Evolutionary conservation across 768 basidiomycete species (phyloP).

Genomic region (Kwoniella botswanensis): DNA sequence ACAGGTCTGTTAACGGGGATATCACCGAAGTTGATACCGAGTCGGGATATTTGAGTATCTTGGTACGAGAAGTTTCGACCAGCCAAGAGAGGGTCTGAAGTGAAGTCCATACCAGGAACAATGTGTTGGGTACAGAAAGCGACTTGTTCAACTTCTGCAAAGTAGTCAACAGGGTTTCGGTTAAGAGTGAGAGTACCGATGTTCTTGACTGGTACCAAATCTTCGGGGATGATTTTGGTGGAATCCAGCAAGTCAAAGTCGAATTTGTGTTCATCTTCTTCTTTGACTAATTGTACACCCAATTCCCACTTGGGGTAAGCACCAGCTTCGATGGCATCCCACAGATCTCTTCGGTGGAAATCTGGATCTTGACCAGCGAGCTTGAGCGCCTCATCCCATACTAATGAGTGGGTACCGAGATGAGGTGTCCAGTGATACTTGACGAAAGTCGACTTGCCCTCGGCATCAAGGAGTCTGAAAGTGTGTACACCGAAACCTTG

Average conservation of each 20-base stretch:
- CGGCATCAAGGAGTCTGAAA: slow-evolving; percentile 71
- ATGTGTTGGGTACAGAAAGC: slow-evolving; percentile 76
- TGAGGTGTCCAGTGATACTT: slow-evolving; percentile 88
- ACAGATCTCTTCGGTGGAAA: slow-evolving; percentile 84
- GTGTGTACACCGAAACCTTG: slow-evolving; percentile 81
- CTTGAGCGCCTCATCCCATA: slow-evolving; percentile 91
- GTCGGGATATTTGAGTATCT: slow-evolving; percentile 68
- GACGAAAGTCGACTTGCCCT: slow-evolving; percentile 76
- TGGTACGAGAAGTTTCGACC: slow-evolving; percentile 85
- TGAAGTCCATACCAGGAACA: slow-evolving; percentile 64
- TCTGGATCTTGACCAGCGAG: slow-evolving; percentile 79
- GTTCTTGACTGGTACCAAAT: slow-evolving; percentile 73
- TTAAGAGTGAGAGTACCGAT: slow-evolving; percentile 73
- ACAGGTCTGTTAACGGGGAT: slow-evolving; percentile 74
- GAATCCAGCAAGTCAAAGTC: slow-evolving; percentile 64
- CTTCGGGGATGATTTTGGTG: slow-evolving; percentile 72
- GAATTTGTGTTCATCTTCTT: slow-evolving; percentile 76
- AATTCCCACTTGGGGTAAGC: slow-evolving; percentile 78
- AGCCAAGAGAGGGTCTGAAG: slow-evolving; percentile 56
- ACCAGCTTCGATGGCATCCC: slow-evolving; percentile 77
- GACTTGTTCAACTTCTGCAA: slow-evolving; percentile 84
- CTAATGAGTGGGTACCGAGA: slow-evolving; percentile 78
- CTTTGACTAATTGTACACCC: slow-evolving; percentile 73
- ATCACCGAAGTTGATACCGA: slow-evolving; percentile 72
- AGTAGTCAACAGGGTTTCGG: slow-evolving; percentile 64